Evolutionary conservation across 768 basidiomycete species (phyloP), one percentile per base, ranked within the genome.

Genomic region (Phylloporus rhodoxanthus): DNA sequence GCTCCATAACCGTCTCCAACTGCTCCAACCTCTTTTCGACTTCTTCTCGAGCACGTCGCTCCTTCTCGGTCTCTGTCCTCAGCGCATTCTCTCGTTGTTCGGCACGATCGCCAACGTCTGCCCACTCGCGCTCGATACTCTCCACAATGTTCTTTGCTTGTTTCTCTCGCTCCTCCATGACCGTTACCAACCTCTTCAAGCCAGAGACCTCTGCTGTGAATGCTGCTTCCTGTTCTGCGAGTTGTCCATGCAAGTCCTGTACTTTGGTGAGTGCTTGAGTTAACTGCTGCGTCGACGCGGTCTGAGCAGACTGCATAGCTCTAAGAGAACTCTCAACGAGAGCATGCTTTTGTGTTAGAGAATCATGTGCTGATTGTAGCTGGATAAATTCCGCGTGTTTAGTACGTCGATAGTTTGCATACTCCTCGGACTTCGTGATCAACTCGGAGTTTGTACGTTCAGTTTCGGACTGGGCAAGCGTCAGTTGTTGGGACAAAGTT

Each of bases 131-230:
- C 67, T 96, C 93, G 48, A 97, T 81, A 33, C 75, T 75, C 20
- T 91, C 85, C 1, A 97, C 84, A 46, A 91, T 81, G 19, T 79
- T 76, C 70, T 90, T 88, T 19, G 89, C 81, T 54, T 93, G 87
- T 45, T 83, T 81, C 64, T 93, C 91, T 32, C 93, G 78, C 49
- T 85, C 85, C 64, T 97, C 91, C 75, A 96, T 84, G 73, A 93
- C 80, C 7, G 77, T 71, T 10, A 93, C 84, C 15, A 96, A 73
- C 26, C 91, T 77, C 50, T 80, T 79, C 56, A 93, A 69, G 11
- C 82, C 80, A 34, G 77, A 81, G 2, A 84, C 82, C 64, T 97
- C 93, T 50, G 76, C 79, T 0, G 85, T 76, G 63, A 90, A 94
- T 2, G 82, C 82, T 1, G 85, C 82, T 57, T 95, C 91, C 58